Percentiles rank a stretch among this genome's conserved stretches.
phyloP scores from a whole-genome alignment of 2,329 filamentous ascomycete genomes.

The Penicillium sp. region DNA sequence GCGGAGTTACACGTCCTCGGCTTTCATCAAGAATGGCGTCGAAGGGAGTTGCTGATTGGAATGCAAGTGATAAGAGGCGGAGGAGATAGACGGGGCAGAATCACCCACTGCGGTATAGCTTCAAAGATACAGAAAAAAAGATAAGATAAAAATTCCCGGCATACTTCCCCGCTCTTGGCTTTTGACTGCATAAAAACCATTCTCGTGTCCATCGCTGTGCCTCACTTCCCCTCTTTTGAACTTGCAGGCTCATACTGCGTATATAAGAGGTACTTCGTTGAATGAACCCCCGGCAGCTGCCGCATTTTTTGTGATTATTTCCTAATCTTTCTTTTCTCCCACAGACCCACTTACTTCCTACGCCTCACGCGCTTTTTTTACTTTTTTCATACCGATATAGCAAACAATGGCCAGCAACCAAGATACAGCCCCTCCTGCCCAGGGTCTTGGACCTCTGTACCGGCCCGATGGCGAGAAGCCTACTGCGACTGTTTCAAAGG shows the following conservation, averaged over 20 bases:
- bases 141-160: slow-evolving; percentile 18
- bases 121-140: slow-evolving; percentile 10
- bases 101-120: slow-evolving; percentile 13
- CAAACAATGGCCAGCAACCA: slow-evolving; percentile 25
- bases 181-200: background rate
- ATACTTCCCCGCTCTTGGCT: slow-evolving; percentile 16
- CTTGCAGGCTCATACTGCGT: background rate
- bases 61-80: slow-evolving; percentile 11
- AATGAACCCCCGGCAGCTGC: background rate
- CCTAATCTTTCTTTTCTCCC: background rate
- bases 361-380: background rate
- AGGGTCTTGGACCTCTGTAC: slow-evolving; percentile 78
- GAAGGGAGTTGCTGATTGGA: background rate
- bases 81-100: slow-evolving; percentile 11
- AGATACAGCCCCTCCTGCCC: slow-evolving; percentile 47
- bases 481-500: slow-evolving; percentile 80
- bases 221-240: slow-evolving; percentile 4
- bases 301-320: background rate
- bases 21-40: background rate
- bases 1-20: background rate
- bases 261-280: background rate
- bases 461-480: slow-evolving; percentile 72
- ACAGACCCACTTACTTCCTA: background rate
- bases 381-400: background rate
- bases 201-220: background rate